Conservation (phyloP, 2,329 filamentous ascomycete genomes). For the Claviceps purpurea region DNA sequence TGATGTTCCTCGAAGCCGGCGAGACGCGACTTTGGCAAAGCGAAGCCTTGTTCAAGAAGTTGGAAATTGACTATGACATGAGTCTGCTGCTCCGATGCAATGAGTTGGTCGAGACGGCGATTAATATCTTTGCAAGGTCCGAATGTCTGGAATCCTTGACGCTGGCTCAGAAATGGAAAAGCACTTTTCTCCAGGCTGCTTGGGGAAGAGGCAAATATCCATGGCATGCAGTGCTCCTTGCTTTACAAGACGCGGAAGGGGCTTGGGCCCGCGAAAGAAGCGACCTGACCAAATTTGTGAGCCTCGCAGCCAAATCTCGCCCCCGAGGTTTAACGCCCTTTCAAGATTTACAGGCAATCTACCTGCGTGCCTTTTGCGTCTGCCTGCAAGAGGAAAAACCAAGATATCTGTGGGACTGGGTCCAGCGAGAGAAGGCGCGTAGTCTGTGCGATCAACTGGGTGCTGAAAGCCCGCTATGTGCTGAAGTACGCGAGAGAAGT, state of each 20-base stretch:
- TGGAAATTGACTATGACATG: not conserved
- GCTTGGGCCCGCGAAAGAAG: slow-evolving; percentile 1
- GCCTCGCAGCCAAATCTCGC: slow-evolving; percentile 1
- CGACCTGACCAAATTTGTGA: not conserved
- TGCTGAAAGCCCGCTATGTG: not conserved
- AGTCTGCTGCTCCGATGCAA: not conserved
- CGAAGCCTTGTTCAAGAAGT: not conserved
- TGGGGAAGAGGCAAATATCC: not conserved
- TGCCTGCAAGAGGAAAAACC: not conserved
- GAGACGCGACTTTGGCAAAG: not conserved
- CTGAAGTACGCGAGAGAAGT: not conserved
- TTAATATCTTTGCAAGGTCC: not conserved
- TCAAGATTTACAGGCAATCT: not conserved
- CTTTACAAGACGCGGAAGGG: not conserved
- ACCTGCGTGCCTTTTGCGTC: not conserved
- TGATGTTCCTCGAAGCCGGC: not conserved
- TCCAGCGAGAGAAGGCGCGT: not conserved
- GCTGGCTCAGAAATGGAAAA: not conserved
- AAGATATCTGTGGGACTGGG: not conserved
- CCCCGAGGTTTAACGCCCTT: not conserved
- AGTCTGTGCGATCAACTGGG: not conserved
- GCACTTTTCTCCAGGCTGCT: not conserved
- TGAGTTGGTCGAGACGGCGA: not conserved
- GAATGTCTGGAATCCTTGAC: too few species aligned
- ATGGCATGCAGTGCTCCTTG: not conserved